A percentile compares a stretch with the other conserved stretches of the same genome.
Evolutionary conservation across 2,329 filamentous ascomycete genomes (phyloP).

Genomic region (Fusarium globosum): DNA sequence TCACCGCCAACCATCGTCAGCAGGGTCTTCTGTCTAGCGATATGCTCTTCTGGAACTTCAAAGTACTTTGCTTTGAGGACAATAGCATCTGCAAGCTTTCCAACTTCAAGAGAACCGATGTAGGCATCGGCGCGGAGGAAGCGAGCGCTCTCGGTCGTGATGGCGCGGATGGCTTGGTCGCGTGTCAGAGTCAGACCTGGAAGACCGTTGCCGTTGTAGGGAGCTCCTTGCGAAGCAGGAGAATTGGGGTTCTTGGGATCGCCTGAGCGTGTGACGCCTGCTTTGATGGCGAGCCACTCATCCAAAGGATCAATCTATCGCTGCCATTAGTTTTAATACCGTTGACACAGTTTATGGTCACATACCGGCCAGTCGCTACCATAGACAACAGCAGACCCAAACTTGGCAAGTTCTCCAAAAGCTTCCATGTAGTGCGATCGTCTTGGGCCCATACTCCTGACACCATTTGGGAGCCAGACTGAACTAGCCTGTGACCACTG

Average conservation of each 20-base stretch:
- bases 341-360: neutral
- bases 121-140: slow-evolving; percentile 31
- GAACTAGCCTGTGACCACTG: slow-evolving; percentile 39
- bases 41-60: slow-evolving; percentile 21
- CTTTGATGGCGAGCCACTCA: slow-evolving; percentile 37
- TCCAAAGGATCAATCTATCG: slow-evolving; percentile 35
- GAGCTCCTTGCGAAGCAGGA: slow-evolving; percentile 20
- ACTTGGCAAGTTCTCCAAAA: slow-evolving; percentile 23
- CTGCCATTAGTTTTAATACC: fast-evolving
- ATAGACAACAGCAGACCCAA: slow-evolving; percentile 13
- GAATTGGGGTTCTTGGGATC: slow-evolving; percentile 36
- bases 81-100: slow-evolving; percentile 38
- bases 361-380: slow-evolving; percentile 40
- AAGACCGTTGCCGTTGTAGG: slow-evolving; percentile 22
- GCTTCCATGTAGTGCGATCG: slow-evolving; percentile 44
- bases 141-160: slow-evolving; percentile 21
- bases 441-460: slow-evolving; percentile 25
- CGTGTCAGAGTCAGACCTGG: slow-evolving; percentile 16
- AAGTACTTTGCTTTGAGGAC: slow-evolving; percentile 34
- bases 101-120: slow-evolving; percentile 35
- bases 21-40: slow-evolving; percentile 34
- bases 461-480: slow-evolving; percentile 13
- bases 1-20: slow-evolving; percentile 40
- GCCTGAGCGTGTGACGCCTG: slow-evolving; percentile 29
- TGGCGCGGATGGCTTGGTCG: slow-evolving; percentile 11